Conservation (phyloP, 768 basidiomycete genomes). For the Panaeolus papilionaceus region DNA sequence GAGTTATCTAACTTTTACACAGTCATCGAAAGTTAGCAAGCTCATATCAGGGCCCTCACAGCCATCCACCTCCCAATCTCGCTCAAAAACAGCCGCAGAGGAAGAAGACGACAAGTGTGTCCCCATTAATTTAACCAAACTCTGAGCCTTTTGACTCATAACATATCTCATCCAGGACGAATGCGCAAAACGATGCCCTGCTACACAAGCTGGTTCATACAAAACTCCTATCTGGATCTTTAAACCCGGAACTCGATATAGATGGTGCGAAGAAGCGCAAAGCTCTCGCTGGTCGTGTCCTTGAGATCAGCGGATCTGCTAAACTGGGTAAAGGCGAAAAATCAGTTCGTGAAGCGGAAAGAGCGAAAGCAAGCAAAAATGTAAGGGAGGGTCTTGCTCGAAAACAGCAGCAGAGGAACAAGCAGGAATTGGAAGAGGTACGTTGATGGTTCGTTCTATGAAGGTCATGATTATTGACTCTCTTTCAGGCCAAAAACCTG, state of each 20-base stretch:
- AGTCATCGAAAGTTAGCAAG: slow-evolving; percentile 84
- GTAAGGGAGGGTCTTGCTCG: slow-evolving; percentile 72
- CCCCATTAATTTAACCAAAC: neutral
- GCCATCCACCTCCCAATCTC: slow-evolving; percentile 24
- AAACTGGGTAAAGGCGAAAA: slow-evolving; percentile 81
- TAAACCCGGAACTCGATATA: slow-evolving; percentile 64
- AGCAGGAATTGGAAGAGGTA: slow-evolving; percentile 73
- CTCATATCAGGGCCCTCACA: slow-evolving; percentile 45
- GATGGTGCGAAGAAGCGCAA: slow-evolving; percentile 73
- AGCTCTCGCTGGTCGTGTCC: slow-evolving; percentile 77
- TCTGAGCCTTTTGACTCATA: slow-evolving; percentile 6
- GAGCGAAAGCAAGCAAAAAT: slow-evolving; percentile 71
- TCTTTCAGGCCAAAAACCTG: slow-evolving; percentile 73
- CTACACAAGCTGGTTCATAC: slow-evolving; percentile 85
- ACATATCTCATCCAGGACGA: slow-evolving; percentile 54
- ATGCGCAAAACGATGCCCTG: slow-evolving; percentile 77
- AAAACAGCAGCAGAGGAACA: slow-evolving; percentile 64
- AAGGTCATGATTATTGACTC: slow-evolving; percentile 14
- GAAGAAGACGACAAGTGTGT: slow-evolving; percentile 64
- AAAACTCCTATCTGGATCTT: slow-evolving; percentile 75
- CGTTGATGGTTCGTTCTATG: slow-evolving; percentile 27
- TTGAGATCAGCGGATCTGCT: slow-evolving; percentile 72
- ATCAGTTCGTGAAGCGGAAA: slow-evolving; percentile 62
- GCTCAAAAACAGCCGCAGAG: slow-evolving; percentile 39
- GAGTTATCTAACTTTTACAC: slow-evolving; percentile 11